A percentile compares a stretch with the other conserved stretches of the same genome.
Evolutionary conservation across 1,139 yeast genomes (phyloP).

Genomic region (Yamadazyma friedrichii): DNA sequence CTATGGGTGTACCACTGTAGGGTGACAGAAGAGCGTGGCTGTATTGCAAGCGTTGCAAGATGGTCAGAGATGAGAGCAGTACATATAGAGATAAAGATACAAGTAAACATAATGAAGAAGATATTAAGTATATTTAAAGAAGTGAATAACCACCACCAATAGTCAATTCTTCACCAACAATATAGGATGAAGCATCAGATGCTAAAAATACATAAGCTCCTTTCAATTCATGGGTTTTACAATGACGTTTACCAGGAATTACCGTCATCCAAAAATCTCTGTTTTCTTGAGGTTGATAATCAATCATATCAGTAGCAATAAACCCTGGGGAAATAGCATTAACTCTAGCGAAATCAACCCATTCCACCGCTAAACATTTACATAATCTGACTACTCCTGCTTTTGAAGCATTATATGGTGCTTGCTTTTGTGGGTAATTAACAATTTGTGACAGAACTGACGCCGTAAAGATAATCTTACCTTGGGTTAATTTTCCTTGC

Average conservation of each 20-base stretch:
- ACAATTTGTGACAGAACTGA: slow-evolving; percentile 60
- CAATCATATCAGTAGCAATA: slow-evolving; percentile 52
- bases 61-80: no score
- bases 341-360: slow-evolving; percentile 55
- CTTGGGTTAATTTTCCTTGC: slow-evolving; percentile 22
- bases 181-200: slow-evolving; percentile 48
- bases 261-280: slow-evolving; percentile 35
- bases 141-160: slow-evolving; percentile 58
- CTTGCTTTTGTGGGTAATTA: slow-evolving; percentile 53
- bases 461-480: slow-evolving; percentile 59
- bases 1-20: neutral
- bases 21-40: no score
- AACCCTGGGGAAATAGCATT: slow-evolving; percentile 59
- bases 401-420: slow-evolving; percentile 56
- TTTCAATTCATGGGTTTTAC: slow-evolving; percentile 51
- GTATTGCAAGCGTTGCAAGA: no score
- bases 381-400: slow-evolving; percentile 55
- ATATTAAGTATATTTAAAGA: slow-evolving; percentile 7
- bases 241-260: slow-evolving; percentile 54
- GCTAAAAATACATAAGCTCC: slow-evolving; percentile 55
- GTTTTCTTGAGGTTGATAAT: slow-evolving; percentile 35
- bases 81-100: no score
- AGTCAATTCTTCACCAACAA: slow-evolving; percentile 50
- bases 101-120: no score
- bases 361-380: slow-evolving; percentile 53